Evolutionary conservation across 805 yeast species (phyloP).

Genomic region (Cyberlindnera sargentensis): DNA sequence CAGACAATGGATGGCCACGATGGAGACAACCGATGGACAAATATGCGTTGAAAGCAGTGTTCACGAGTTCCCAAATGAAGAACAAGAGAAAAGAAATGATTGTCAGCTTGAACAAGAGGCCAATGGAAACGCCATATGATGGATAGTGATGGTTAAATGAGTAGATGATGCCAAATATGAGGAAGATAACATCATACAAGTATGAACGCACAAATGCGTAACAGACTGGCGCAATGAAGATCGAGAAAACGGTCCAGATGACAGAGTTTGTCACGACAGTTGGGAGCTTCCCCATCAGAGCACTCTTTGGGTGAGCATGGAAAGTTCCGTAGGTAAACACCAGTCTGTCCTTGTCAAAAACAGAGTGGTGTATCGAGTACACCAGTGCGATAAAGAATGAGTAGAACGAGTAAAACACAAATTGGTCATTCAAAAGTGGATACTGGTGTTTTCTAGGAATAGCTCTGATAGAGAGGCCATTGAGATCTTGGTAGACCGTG

Average conservation of each 20-base stretch:
- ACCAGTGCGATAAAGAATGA: slow-evolving; percentile 32
- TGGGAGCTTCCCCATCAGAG: slow-evolving; percentile 23
- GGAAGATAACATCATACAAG: slow-evolving; percentile 33
- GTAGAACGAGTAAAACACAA: slow-evolving; percentile 44
- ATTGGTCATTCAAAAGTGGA: slow-evolving; percentile 36
- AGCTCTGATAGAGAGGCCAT: slow-evolving; percentile 17
- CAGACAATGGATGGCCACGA: slow-evolving; percentile 53
- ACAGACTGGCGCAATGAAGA: slow-evolving; percentile 31
- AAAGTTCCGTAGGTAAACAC: slow-evolving; percentile 34
- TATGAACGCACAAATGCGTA: slow-evolving; percentile 34
- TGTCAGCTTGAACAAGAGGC: slow-evolving; percentile 25
- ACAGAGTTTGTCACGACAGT: slow-evolving; percentile 33
- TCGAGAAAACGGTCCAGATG: slow-evolving; percentile 25
- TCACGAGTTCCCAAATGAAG: slow-evolving; percentile 46
- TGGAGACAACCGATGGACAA: slow-evolving; percentile 68
- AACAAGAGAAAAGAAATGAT: slow-evolving; percentile 30
- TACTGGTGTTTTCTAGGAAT: slow-evolving; percentile 33
- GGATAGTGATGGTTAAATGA: slow-evolving; percentile 38
- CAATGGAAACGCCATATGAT: slow-evolving; percentile 27
- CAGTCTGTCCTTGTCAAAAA: slow-evolving; percentile 50
- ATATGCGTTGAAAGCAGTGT: slow-evolving; percentile 55
- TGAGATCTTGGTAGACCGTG: slow-evolving; percentile 18
- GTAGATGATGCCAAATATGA: slow-evolving; percentile 25
- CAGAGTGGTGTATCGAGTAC: slow-evolving; percentile 44
- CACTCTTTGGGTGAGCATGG: slow-evolving; percentile 31